These are phyloP conservation scores for Mallotus japonicus DNA, from an alignment of 441 rosid species.

Conservation along the genomic window DNA sequence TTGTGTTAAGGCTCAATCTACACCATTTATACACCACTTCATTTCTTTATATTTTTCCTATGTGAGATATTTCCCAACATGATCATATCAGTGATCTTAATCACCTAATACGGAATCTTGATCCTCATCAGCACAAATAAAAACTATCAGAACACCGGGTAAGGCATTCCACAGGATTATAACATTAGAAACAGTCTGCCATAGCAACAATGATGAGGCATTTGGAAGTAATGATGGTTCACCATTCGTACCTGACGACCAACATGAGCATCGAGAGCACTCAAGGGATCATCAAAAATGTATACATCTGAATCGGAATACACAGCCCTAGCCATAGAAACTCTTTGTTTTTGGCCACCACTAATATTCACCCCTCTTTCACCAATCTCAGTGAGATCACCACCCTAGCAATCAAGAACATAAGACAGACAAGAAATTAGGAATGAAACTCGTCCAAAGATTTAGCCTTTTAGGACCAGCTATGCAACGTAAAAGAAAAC, in stretches of 20 bases:
- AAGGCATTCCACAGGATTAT: background rate
- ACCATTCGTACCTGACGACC: constrained; percentile 94
- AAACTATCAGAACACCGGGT: background rate
- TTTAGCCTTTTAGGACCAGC: constrained; percentile 18
- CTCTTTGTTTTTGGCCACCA: constrained; percentile 98
- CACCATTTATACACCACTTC: too few species aligned
- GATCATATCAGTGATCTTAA: background rate
- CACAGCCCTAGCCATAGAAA: constrained; percentile 97
- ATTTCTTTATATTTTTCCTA: too few species aligned
- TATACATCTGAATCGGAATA: constrained; percentile 87
- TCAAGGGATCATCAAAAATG: constrained; percentile 96
- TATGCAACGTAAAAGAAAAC: constrained; percentile 25
- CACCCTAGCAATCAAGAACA: constrained; percentile 71
- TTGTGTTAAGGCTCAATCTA: too few species aligned
- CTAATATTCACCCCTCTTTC: constrained; percentile 98
- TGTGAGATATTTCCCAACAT: too few species aligned
- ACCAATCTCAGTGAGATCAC: constrained; percentile 91
- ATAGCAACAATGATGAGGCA: background rate
- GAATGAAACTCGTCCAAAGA: constrained; percentile 5
- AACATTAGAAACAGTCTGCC: background rate
- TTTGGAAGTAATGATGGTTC: constrained; percentile 1
- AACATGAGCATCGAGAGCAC: constrained; percentile 97
- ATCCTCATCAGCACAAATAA: constrained; percentile 3
- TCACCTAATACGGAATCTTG: background rate
- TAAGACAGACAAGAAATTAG: constrained; percentile 23